phyloP scores from a whole-genome alignment of 75 land plant species.

The Picea sitchensis region DNA sequence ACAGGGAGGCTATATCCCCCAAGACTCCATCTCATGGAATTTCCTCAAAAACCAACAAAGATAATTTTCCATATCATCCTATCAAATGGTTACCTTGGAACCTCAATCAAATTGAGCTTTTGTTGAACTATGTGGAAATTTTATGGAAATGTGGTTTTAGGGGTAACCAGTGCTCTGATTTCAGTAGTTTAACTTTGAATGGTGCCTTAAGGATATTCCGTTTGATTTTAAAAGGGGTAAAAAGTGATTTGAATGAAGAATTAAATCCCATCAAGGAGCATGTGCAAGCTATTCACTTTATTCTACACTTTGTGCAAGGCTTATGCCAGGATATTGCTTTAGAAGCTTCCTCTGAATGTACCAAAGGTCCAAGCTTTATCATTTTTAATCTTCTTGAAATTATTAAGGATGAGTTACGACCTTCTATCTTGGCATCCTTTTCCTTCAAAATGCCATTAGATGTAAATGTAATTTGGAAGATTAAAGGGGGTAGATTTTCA shows the following conservation, averaged over 20 bases:
- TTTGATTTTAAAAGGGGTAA: conserved; percentile 36
- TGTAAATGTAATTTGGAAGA: conserved; percentile 17
- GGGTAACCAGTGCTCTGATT: conserved; percentile 9
- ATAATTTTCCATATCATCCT: conserved; percentile 4
- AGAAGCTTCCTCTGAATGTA: background rate
- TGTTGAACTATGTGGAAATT: conserved; percentile 24
- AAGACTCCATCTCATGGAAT: conserved; percentile 1
- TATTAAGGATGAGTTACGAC: conserved; percentile 25
- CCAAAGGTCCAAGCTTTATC: conserved; percentile 4
- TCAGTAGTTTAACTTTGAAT: conserved; percentile 18
- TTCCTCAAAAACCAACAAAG: background rate
- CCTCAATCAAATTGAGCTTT: conserved; percentile 25
- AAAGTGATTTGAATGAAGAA: conserved; percentile 11
- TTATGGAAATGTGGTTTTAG: conserved; percentile 16
- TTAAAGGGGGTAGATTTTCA: background rate
- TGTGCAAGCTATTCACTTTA: conserved; percentile 18
- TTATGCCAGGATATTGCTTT: conserved; percentile 29
- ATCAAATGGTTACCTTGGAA: conserved; percentile 55
- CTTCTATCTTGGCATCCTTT: conserved; percentile 35
- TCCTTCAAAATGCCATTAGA: conserved; percentile 36
- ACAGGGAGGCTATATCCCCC: background rate
- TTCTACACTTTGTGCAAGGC: conserved; percentile 26
- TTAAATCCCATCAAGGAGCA: conserved; percentile 13
- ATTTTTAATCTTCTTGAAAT: conserved; percentile 22
- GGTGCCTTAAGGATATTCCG: conserved; percentile 29